Base-by-base conservation (phyloP, 768 basidiomycete species). In the Plicaturopsis crispa region DNA sequence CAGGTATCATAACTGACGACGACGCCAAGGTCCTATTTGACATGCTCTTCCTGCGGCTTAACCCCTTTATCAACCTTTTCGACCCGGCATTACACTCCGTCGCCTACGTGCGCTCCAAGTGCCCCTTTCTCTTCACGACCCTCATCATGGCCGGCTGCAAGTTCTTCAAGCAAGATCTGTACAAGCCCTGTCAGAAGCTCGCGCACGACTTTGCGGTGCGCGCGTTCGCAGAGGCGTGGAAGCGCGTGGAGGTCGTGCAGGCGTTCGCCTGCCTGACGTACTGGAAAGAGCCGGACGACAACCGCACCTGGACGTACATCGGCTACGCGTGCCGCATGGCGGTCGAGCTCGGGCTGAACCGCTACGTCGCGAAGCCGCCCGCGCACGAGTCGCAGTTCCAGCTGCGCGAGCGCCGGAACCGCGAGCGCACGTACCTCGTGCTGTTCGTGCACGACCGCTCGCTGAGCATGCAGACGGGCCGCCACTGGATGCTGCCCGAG, bases 211-310 rank as follows among this genome's bases (percentile, higher is more conserved):
- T 81, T 46, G 78, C 81, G n/a, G 67, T 84, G 19, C 74, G 76
- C 41, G 86, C 88, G 6, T 89, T 92, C 50, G 70, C 77, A 22
- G 78, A 84, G 45, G 72, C 70, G n/a, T 80, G 75, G 74, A 83
- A 86, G 55, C 71, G 79, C 44, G 78, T 93, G 37, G 90, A 91
- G 59, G 79, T 90, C 16, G 84, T 87, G 4, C 91, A 94, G 59
- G 86, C 88, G 19, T 86, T 90, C 55, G 81, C 84, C 14, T 89
- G 87, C 49, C 66, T 93, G 43, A 87, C 82, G 26, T 93, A 92
- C 59, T 93, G 88, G 87, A 82, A 75, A 54, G 85, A 88, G 49
- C 84, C 88, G 28, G 80, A 85, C 45, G 91, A 94, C 48, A 84
- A 78, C 39, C 84, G 84, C 46, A 33, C 73, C 56, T 14, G 17